phyloP scores from a whole-genome alignment of 805 yeast species.

The Zygoascus flipseniorum region DNA sequence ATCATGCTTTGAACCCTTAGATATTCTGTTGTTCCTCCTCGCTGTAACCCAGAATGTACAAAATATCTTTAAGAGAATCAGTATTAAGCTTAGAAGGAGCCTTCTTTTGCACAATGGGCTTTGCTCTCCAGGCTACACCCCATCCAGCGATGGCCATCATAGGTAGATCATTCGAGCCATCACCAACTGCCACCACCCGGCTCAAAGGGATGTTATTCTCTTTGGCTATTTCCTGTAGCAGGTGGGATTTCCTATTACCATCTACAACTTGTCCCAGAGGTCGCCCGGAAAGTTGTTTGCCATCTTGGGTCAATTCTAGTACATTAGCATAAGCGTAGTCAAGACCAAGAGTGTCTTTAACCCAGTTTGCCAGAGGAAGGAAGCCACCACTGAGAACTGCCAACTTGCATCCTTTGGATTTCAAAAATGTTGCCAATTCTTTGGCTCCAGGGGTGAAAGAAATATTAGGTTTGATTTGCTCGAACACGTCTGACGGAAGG shows the following conservation, averaged over 20 bases:
- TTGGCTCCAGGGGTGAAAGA: constrained; percentile 77
- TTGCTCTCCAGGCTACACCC: constrained; percentile 97
- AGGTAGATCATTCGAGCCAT: constrained; percentile 90
- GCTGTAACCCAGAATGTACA: constrained; percentile 63
- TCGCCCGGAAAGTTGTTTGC: constrained; percentile 56
- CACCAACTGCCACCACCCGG: constrained; percentile 81
- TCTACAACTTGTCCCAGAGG: constrained; percentile 79
- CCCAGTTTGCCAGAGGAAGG: constrained; percentile 72
- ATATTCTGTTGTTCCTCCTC: constrained; percentile 14
- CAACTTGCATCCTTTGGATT: constrained; percentile 51
- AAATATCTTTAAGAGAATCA: constrained; percentile 59
- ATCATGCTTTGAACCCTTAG: no score
- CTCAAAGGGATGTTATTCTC: constrained; percentile 24
- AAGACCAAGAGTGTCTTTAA: constrained; percentile 56
- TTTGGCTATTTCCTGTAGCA: constrained; percentile 42
- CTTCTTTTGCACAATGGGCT: constrained; percentile 74
- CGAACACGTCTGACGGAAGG: constrained; percentile 70
- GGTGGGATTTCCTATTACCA: constrained; percentile 71
- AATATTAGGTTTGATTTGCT: constrained; percentile 61
- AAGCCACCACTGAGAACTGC: constrained; percentile 96
- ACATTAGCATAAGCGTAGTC: constrained; percentile 87
- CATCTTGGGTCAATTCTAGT: constrained; percentile 34
- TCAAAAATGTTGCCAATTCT: constrained; percentile 58
- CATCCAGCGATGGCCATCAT: constrained; percentile 92
- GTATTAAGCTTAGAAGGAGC: constrained; percentile 83